Base-by-base conservation (phyloP, 2,329 filamentous ascomycete species). In the Diaporthe vexans region DNA sequence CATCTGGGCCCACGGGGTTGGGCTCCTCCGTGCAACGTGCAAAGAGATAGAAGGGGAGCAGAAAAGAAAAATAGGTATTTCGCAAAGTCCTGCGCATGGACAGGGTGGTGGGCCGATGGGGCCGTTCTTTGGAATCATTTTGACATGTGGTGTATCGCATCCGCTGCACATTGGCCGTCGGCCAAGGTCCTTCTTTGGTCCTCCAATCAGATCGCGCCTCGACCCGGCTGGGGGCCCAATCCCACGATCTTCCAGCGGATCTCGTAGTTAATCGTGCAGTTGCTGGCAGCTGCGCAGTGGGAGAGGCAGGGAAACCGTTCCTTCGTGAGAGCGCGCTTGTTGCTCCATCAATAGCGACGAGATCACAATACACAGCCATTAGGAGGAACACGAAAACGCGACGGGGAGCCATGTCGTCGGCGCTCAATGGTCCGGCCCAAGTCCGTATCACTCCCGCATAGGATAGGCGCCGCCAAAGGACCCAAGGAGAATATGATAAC, bases 11-110 rank as follows among this genome's bases (percentile, higher is more conserved):
- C n/a, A 35, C 33, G 19, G 46, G 69, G 24, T 4, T 15, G 10
- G 21, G 33, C 29, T 24, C 19, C 35, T 17, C 15, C 40, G 15
- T 19, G 24, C 19, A 26, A 29, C 26, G 29, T 21, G 19, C 4
- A 46, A 9, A 17, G 40, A 61, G 35, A 33, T 7, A 35, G 54
- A 24, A 19, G 46, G 19, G 24, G 24, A 13, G 13, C 15, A 48
- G 46, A 63, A 40, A 24, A 26, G 48, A 9, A 26, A 24, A 8
- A 26, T 15, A 10, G n/a, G 43, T n/a, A 63, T 35, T 69, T 74
- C 72, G 74, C 74, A 76, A 74, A 76, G 68, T 76, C 68, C 56
- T 76, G 72, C 72, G 68, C 69, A 56, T 37, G 46, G 52, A 37
- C 56, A 46, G 37, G 33, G 48, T 37, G 29, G 26, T 46, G 61